Conservation (phyloP, 202 grass and related monocot species). For the Musa balbisiana region DNA sequence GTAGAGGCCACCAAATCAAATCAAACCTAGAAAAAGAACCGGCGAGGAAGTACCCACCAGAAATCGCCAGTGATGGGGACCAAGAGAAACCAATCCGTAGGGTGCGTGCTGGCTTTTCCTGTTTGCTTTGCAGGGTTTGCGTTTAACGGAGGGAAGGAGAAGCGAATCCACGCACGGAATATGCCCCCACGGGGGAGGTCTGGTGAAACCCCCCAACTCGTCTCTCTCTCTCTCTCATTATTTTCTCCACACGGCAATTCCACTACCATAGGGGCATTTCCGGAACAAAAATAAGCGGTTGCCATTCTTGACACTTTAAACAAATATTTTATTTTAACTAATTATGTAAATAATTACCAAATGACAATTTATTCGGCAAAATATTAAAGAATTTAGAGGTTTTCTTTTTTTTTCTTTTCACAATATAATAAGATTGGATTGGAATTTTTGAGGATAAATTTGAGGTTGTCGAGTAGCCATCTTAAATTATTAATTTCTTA, state of each 20-base stretch:
- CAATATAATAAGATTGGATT: no score
- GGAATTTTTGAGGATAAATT: no score
- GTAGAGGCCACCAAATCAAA: background rate
- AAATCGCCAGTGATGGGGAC: background rate
- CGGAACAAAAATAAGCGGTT: background rate
- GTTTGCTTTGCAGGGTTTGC: background rate
- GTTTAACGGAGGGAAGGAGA: background rate
- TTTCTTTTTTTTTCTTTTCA: no score
- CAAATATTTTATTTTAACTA: no score
- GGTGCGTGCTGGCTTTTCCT: background rate
- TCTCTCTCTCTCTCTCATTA: background rate
- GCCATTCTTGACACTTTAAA: no score
- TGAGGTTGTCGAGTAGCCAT: no score
- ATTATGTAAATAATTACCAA: no score
- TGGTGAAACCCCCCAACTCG: background rate
- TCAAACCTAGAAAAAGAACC: background rate
- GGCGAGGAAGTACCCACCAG: background rate
- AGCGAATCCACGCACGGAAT: slow-evolving; percentile 14
- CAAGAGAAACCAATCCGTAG: background rate
- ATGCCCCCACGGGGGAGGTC: background rate
- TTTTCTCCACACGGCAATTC: background rate
- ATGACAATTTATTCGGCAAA: no score
- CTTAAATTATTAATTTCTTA: no score
- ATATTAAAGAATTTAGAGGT: no score
- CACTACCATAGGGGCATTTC: background rate